Evolutionary conservation across 768 basidiomycete genomes (phyloP).

Genomic region (Cystofilobasidium ferigula): DNA sequence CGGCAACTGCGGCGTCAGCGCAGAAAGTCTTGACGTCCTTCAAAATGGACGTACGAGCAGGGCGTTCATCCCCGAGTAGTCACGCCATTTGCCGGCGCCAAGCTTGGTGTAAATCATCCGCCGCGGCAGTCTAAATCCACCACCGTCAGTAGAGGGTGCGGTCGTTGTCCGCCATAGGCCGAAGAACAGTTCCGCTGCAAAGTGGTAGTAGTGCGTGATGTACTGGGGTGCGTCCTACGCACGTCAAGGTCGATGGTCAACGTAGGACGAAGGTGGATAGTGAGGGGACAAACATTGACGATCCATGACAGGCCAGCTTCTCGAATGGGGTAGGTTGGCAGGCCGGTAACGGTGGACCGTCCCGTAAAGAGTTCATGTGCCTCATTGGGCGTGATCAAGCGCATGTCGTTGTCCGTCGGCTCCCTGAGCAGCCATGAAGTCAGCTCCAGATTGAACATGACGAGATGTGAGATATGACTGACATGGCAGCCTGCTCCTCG

Average conservation of each 20-base stretch:
- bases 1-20: constrained; percentile 41
- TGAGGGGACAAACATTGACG: constrained; percentile 45
- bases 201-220: constrained; percentile 82
- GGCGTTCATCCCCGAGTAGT: constrained; percentile 75
- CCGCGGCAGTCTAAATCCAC: constrained; percentile 50
- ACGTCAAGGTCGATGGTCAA: neutral
- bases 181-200: constrained; percentile 58
- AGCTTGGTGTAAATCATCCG: constrained; percentile 67
- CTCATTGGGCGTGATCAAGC: constrained; percentile 56
- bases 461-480: constrained; percentile 16
- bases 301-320: constrained; percentile 75
- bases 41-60: constrained; percentile 1
- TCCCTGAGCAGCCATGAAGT: constrained; percentile 38
- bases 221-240: constrained; percentile 60
- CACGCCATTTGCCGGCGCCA: constrained; percentile 73
- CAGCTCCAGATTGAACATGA: neutral
- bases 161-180: constrained; percentile 88
- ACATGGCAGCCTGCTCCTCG: constrained; percentile 44
- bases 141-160: constrained; percentile 61
- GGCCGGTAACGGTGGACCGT: neutral
- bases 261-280: neutral
- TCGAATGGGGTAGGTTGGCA: constrained; percentile 55
- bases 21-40: neutral
- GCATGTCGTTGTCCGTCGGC: constrained; percentile 69
- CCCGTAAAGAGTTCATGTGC: constrained; percentile 53